Base-by-base conservation (phyloP, 2,329 filamentous ascomycete genomes). In the Colletotrichum paranaense region DNA sequence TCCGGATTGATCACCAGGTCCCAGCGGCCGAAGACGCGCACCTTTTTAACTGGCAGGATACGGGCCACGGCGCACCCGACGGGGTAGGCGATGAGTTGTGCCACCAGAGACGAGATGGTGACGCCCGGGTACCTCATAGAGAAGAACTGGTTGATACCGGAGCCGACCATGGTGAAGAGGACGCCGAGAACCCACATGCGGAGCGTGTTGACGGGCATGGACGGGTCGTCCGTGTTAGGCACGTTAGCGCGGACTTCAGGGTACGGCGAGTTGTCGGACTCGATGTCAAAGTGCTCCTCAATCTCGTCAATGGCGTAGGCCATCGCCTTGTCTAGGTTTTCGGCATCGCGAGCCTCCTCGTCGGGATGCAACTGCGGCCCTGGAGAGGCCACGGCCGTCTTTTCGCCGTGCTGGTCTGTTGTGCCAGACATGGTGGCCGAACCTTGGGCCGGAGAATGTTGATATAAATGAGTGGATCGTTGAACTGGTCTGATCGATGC, bases 1-100 rank as follows among this genome's bases (percentile, higher is more conserved):
- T 86, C 86, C 0, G 87, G 85, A 73, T 88, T 88, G 30, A 87
- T 77, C 26, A 79, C 82, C 75, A 83, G 81, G n/a, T 79, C 78
- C 22, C 79, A 64, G 74, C 68, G 71, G 1, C 81, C 82, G 68
- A 79, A 80, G 12, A 78, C 75, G 22, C 74, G 77, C 38, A 83
- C 80, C 24, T 79, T 77, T 28, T 76, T 75, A 49, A 79, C 80
- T 6, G 83, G 82, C 66, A 84, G 76, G 42, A 80, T 71, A 28
- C 78, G 78, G 62, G 81, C 80, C 78, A 80, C 82, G 3, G 78
- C 76, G 30, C 80, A 78, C 26, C 82, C 81, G n/a, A 82, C 70
- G 8, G 83, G 82, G 65, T 82, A 84, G 2, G 81, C 80, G 4
- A 84, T 76, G 42, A 84, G 76, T 62, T 84, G 79, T 16, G 82